Evolutionary conservation across 1,284 basidiomycete species (phyloP).

Genomic region (Pterula multifida): DNA sequence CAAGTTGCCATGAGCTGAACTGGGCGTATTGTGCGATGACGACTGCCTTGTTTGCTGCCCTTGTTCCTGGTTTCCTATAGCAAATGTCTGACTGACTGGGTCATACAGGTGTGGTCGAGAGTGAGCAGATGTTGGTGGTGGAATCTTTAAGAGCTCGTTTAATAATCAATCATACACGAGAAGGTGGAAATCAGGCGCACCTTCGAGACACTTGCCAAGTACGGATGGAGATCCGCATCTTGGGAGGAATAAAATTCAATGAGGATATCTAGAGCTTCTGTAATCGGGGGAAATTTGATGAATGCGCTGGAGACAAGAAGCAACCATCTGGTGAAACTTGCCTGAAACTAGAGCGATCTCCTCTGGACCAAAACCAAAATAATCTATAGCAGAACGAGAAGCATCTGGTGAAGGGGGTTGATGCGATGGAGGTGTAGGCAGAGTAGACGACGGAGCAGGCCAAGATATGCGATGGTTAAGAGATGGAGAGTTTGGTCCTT

Average conservation of each 20-base stretch:
- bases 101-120: constrained; percentile 19
- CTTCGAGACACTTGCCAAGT: constrained; percentile 38
- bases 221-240: constrained; percentile 33
- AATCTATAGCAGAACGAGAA: constrained; percentile 51
- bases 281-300: constrained; percentile 8
- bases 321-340: constrained; percentile 16
- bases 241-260: constrained; percentile 64
- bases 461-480: constrained; percentile 58
- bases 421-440: constrained; percentile 65
- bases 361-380: constrained; percentile 46
- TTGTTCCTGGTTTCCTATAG: constrained; percentile 9
- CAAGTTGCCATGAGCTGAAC: neutral
- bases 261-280: constrained; percentile 53
- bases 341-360: constrained; percentile 51
- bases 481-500: constrained; percentile 60
- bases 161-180: neutral
- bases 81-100: constrained; percentile 13
- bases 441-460: constrained; percentile 46
- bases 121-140: constrained; percentile 25
- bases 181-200: constrained; percentile 25
- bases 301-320: constrained; percentile 3
- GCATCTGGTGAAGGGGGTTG: constrained; percentile 60
- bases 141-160: constrained; percentile 22
- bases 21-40: neutral
- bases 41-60: neutral